A percentile compares a stretch with the other conserved stretches of the same genome.
Conservation (phyloP, 225 moss, liverwort and hornwort genomes). For the Marchantia paleacea region DNA sequence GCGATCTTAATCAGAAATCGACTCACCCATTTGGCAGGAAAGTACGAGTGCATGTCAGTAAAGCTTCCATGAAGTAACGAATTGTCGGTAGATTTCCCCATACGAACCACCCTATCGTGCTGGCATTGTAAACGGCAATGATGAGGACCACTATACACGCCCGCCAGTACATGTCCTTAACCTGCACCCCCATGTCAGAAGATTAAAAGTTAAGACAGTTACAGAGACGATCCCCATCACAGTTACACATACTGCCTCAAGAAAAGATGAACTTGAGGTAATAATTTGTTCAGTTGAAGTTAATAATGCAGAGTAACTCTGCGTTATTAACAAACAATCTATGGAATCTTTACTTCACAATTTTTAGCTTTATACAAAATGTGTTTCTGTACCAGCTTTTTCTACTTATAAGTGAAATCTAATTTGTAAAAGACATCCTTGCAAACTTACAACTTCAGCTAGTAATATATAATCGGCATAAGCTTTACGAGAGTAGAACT, state of each 20-base stretch:
- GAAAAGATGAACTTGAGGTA: too few relatives aligned
- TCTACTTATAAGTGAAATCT: too few relatives aligned
- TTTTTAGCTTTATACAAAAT: too few relatives aligned
- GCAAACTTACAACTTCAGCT: not conserved
- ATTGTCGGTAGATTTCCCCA: slow-evolving; percentile 87
- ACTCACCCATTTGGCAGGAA: slow-evolving; percentile 63
- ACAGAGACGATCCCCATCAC: not conserved
- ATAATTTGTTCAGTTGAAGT: too few relatives aligned
- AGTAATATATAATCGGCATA: too few relatives aligned
- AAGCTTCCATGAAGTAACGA: slow-evolving; percentile 83
- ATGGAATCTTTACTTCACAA: too few relatives aligned
- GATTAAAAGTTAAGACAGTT: too few relatives aligned
- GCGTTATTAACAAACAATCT: too few relatives aligned
- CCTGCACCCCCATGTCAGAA: slow-evolving; percentile 41
- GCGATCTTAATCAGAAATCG: not conserved
- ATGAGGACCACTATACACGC: slow-evolving; percentile 92
- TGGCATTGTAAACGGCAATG: slow-evolving; percentile 83
- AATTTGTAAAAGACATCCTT: too few relatives aligned
- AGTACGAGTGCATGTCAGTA: slow-evolving; percentile 68
- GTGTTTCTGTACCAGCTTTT: too few relatives aligned
- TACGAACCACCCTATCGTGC: slow-evolving; percentile 85
- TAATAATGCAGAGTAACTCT: too few relatives aligned
- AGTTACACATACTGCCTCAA: not conserved
- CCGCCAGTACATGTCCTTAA: slow-evolving; percentile 96
- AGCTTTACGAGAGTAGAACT: not conserved